phyloP scores from a whole-genome alignment of 768 basidiomycete species.

The Infundibulicybe gibba region DNA sequence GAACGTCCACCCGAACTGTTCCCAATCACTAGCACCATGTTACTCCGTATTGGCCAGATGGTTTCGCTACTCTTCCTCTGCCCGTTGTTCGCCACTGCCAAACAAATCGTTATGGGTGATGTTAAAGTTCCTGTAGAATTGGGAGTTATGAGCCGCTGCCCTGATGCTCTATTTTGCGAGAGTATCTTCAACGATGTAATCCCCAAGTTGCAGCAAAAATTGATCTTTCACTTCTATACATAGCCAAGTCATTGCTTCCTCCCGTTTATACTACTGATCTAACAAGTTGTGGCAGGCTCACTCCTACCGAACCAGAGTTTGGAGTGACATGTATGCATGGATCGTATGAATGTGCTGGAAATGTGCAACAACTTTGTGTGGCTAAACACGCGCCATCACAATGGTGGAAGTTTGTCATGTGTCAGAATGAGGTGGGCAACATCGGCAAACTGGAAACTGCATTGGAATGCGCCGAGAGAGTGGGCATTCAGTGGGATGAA shows the following conservation, averaged over 20 bases:
- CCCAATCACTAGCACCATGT: no score
- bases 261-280: neutral
- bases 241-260: slow-evolving; percentile 52
- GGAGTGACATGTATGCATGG: slow-evolving; percentile 87
- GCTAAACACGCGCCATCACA: slow-evolving; percentile 52
- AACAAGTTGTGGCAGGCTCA: slow-evolving; percentile 37
- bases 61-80: no score
- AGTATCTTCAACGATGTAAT: slow-evolving; percentile 71
- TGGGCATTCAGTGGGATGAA: slow-evolving; percentile 65
- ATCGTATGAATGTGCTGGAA: slow-evolving; percentile 76
- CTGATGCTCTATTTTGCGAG: slow-evolving; percentile 84
- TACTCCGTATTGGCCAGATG: no score
- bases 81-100: no score
- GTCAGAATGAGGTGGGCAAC: slow-evolving; percentile 69
- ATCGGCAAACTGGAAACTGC: slow-evolving; percentile 69
- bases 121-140: slow-evolving; percentile 45
- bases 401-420: slow-evolving; percentile 86
- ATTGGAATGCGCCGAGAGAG: slow-evolving; percentile 57
- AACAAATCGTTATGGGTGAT: slow-evolving; percentile 8
- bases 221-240: slow-evolving; percentile 65
- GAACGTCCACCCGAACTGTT: no score
- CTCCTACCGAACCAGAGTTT: slow-evolving; percentile 62
- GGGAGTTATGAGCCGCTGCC: slow-evolving; percentile 59
- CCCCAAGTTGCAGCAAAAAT: slow-evolving; percentile 56
- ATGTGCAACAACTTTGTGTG: slow-evolving; percentile 86